Evolutionary conservation across 2,329 filamentous ascomycete species (phyloP), one percentile per base, ranked within the genome.

Genomic region (Pyricularia grisea): DNA sequence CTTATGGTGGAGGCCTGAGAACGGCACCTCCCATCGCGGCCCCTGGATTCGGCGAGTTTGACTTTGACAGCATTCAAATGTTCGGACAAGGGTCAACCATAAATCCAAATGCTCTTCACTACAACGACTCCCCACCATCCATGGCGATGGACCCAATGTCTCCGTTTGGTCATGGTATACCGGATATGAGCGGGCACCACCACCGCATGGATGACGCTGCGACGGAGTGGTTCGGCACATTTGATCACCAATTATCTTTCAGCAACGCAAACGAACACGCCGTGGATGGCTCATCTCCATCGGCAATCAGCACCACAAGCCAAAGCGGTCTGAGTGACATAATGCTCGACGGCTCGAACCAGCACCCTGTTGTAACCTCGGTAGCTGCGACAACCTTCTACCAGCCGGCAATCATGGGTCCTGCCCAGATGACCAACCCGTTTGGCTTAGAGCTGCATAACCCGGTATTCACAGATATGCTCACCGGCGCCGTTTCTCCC

Each of bases 251-350:
- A 65, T 87, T 94, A 83, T 87, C 87, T 9, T 89, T 93, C 77
- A 85, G 84, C 74, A 87, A 86, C 69, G 81, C 83, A 27, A 70
- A 68, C 69, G 93, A 97, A 74, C 90, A 89, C 72, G 93, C 92
- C 31, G 87, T 97, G 68, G 94, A 97, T 74, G 93, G 92, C 70
- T 98, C 95, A 12, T 98, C 95, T 17, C 95, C 95, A 20, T 98
- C 95, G 10, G 93, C 93, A 65, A 94, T 98, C 78, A 98, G 94
- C 81, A 97, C 92, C 63, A 92, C 92, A 70, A 98, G 94, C 79
- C 94, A 96, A 76, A 94, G 92, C 77, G 92, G 90, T 67, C 92
- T 94, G 78, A 96, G 92, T 79, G 95, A 98, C 77, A 88, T 93
- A 70, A 93, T 97, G 90, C 84, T 95, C 70, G 93, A 97, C 78